Conservation (phyloP, 441 rosid species). For the Viola pubescens region DNA sequence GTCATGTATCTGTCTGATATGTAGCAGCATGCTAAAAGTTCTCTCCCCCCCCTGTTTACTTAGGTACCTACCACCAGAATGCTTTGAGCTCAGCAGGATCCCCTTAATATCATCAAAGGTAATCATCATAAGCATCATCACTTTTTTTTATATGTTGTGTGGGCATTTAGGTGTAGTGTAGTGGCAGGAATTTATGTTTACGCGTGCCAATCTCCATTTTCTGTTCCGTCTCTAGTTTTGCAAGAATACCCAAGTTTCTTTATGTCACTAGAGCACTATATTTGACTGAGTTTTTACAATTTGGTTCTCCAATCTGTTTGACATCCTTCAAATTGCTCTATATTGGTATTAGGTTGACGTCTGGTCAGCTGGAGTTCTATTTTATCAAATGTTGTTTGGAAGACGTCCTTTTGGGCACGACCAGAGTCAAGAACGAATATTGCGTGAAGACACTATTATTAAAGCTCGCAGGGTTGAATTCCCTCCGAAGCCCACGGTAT, state of each 20-base stretch:
- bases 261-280: background rate
- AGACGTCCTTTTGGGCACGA: slow-evolving; percentile 98
- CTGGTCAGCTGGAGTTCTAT: slow-evolving; percentile 92
- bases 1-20: too few relatives aligned
- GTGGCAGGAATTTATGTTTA: too few relatives aligned
- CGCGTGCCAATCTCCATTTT: too few relatives aligned
- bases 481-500: slow-evolving; percentile 85
- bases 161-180: background rate
- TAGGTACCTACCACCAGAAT: slow-evolving; percentile 98
- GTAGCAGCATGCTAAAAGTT: too few relatives aligned
- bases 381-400: slow-evolving; percentile 95
- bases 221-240: background rate
- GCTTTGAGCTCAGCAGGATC: slow-evolving; percentile 86
- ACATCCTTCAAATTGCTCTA: slow-evolving; percentile 6
- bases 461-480: slow-evolving; percentile 95
- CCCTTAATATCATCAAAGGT: slow-evolving; percentile 98
- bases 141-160: background rate
- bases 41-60: too few relatives aligned
- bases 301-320: slow-evolving; percentile 1
- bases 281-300: background rate
- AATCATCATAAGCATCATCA: slow-evolving; percentile 16
- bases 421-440: slow-evolving; percentile 90
- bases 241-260: background rate
- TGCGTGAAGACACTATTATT: slow-evolving; percentile 92
- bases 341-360: slow-evolving; percentile 75